Evolutionary conservation across 768 basidiomycete species (phyloP).

Genomic region (Tylopilus felleus): DNA sequence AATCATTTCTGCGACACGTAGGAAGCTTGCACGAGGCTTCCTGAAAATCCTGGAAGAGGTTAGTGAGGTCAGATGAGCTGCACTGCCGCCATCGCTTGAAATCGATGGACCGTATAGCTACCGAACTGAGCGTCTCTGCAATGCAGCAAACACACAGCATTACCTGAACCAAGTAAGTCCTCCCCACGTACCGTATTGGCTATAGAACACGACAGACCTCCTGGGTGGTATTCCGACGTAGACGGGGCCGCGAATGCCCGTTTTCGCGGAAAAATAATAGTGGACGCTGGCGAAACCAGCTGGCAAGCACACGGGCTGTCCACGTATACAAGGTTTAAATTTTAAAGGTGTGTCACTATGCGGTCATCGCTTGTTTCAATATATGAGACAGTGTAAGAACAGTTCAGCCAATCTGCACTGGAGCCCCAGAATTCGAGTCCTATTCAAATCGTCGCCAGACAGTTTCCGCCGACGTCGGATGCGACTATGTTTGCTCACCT

Average conservation of each 20-base stretch:
- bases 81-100: neutral
- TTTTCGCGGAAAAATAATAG: neutral
- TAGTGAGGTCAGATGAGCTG: neutral
- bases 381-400: slow-evolving; percentile 2
- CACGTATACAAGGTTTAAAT: slow-evolving; percentile 3
- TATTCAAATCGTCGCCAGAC: slow-evolving; percentile 4
- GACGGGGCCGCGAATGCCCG: neutral
- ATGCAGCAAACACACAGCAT: neutral
- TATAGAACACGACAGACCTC: neutral
- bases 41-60: neutral
- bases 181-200: neutral
- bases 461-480: slow-evolving; percentile 9
- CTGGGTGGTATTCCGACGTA: neutral
- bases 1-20: neutral
- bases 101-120: neutral
- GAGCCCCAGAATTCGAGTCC: neutral
- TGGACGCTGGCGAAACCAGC: neutral
- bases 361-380: slow-evolving; percentile 11
- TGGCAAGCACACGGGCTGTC: neutral
- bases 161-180: neutral
- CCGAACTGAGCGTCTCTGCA: neutral
- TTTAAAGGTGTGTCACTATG: neutral
- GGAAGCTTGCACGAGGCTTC: neutral
- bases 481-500: neutral
- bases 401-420: slow-evolving; percentile 5